These are phyloP conservation scores for Thalassiosira tumida DNA, from an alignment of 352 stramenopile genomes.

Conservation along the genomic window DNA sequence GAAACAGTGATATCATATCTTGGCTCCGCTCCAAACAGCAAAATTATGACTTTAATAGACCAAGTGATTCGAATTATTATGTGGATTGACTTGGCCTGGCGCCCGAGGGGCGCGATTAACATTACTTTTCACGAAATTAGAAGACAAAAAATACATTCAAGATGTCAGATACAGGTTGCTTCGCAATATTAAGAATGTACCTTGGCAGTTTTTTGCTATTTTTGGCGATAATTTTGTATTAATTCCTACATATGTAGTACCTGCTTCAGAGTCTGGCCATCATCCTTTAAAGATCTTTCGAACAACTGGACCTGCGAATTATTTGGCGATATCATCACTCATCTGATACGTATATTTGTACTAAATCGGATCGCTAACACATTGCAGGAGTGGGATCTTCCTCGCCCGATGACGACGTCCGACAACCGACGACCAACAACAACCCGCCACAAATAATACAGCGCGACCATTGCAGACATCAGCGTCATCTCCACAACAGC, in stretches of 20 bases:
- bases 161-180: background rate
- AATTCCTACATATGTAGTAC: background rate
- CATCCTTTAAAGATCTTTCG: background rate
- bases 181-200: background rate
- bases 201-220: no score
- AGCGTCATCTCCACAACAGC: background rate
- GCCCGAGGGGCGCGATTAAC: background rate
- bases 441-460: background rate
- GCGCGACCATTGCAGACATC: no score
- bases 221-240: background rate
- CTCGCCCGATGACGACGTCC: no score
- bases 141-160: background rate
- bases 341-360: background rate
- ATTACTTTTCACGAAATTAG: background rate
- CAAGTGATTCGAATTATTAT: background rate
- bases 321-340: background rate
- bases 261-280: background rate
- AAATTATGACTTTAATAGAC: background rate
- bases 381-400: no score
- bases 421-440: no score
- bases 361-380: background rate
- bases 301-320: no score
- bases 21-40: no score
- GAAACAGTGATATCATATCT: no score
- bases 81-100: background rate